Evolutionary conservation across 2,329 filamentous ascomycete genomes (phyloP).

Genomic region (Cucurbitaria berberidis): DNA sequence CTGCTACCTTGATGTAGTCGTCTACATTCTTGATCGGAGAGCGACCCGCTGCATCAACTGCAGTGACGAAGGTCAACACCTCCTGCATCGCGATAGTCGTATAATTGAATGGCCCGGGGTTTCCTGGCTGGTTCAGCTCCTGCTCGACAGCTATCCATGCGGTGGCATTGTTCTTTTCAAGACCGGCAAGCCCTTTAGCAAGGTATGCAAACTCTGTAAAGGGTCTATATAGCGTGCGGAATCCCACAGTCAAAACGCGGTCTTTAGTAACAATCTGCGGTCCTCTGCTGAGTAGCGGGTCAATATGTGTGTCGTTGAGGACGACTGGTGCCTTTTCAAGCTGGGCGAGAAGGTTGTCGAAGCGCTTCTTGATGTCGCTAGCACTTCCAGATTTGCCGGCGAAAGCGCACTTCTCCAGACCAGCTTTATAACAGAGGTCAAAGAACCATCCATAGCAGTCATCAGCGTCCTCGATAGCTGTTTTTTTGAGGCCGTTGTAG

Average conservation of each 20-base stretch:
- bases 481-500: conserved; percentile 6
- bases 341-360: conserved; percentile 4
- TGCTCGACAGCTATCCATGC: not conserved
- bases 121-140: not conserved
- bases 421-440: conserved; percentile 59
- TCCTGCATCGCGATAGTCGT: not conserved
- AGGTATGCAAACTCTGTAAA: not conserved
- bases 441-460: conserved; percentile 55
- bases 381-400: conserved; percentile 1
- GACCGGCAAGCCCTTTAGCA: not conserved
- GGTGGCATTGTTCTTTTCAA: conserved; percentile 7
- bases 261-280: conserved; percentile 2
- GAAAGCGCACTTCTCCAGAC: conserved; percentile 27
- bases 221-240: not conserved
- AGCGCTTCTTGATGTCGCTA: conserved; percentile 11
- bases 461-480: conserved; percentile 2
- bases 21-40: conserved; percentile 7
- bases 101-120: conserved; percentile 6
- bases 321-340: conserved; percentile 27
- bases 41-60: conserved; percentile 9
- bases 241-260: not conserved
- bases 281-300: not conserved
- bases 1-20: conserved; percentile 5
- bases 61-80: conserved; percentile 5
- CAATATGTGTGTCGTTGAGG: not conserved